phyloP scores from a whole-genome alignment of 2,329 filamentous ascomycete species.

The Pochonia chlamydosporia region DNA sequence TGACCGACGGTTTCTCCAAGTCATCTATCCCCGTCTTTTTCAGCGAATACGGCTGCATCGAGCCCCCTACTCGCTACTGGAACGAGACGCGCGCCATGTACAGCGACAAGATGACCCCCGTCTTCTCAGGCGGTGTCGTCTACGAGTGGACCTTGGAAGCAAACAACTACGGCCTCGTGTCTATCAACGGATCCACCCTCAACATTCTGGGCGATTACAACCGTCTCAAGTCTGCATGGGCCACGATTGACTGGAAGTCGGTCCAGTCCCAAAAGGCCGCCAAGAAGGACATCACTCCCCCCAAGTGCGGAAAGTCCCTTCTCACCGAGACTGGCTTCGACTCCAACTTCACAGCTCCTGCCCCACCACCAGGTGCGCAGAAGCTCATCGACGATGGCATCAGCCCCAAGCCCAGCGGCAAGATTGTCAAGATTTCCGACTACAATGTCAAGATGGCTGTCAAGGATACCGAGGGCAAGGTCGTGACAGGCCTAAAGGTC shows the following conservation, averaged over 20 bases:
- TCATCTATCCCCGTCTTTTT: conserved; percentile 73
- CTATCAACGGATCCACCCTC: conserved; percentile 52
- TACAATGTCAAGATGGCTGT: conserved; percentile 49
- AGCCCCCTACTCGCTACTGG: conserved; percentile 63
- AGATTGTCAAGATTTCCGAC: conserved; percentile 62
- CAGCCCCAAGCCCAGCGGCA: conserved; percentile 54
- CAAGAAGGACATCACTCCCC: conserved; percentile 43
- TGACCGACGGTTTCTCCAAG: conserved; percentile 59
- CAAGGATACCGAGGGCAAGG: conserved; percentile 33
- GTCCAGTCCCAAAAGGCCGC: conserved; percentile 59
- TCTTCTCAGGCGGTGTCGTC: conserved; percentile 71
- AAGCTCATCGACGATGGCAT: conserved; percentile 75
- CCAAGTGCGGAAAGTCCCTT: conserved; percentile 59
- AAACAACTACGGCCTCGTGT: conserved; percentile 60
- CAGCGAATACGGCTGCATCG: conserved; percentile 77
- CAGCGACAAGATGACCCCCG: conserved; percentile 58
- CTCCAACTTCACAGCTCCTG: conserved; percentile 73
- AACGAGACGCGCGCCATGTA: conserved; percentile 72
- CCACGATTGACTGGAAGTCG: conserved; percentile 63
- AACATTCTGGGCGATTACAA: conserved; percentile 61
- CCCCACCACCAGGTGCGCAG: conserved; percentile 59
- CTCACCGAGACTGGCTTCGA: conserved; percentile 66
- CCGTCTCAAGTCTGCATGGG: conserved; percentile 69
- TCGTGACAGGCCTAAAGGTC: conserved; percentile 41
- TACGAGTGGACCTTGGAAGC: conserved; percentile 75